These are phyloP conservation scores for Persicaria tinctoria DNA, from an alignment of 148 eudicot species.

Conservation along the genomic window DNA sequence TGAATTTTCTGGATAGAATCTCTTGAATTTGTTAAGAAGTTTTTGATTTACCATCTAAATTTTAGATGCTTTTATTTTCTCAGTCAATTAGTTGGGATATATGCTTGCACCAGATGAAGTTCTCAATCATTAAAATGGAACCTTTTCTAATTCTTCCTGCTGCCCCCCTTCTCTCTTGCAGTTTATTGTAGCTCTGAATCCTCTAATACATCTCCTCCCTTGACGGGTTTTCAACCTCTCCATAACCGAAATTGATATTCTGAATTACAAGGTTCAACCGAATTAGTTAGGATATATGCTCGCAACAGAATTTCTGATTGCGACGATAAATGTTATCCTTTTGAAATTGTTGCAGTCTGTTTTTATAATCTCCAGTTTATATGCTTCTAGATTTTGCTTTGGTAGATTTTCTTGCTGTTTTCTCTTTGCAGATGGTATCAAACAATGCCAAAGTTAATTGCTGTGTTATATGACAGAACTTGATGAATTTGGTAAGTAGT, in stretches of 20 bases:
- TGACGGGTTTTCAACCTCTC: too few species aligned
- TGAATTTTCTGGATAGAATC: not conserved
- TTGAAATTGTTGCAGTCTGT: not conserved
- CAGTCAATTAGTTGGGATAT: not conserved
- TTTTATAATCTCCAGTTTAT: not conserved
- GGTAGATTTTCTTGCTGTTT: not conserved
- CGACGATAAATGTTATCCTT: too few species aligned
- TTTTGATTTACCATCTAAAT: not conserved
- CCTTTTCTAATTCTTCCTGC: too few species aligned
- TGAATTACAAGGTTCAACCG: too few species aligned
- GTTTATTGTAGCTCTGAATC: too few species aligned
- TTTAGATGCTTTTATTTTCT: too few species aligned
- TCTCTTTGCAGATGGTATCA: not conserved
- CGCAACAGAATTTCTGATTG: too few species aligned
- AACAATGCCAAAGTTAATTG: not conserved
- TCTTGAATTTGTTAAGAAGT: not conserved
- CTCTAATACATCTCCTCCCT: too few species aligned
- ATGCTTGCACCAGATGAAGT: not conserved
- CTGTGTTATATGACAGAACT: not conserved
- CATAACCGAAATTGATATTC: too few species aligned
- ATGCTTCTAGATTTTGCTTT: not conserved
- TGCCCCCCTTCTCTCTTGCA: too few species aligned
- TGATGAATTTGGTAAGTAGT: not conserved
- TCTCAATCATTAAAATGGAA: too few species aligned
- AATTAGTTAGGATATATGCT: too few species aligned